A percentile compares a stretch with the other conserved stretches of the same genome.
Evolutionary conservation across 2,329 filamentous ascomycete species (phyloP).

Genomic region (Penicillium occitanis): DNA sequence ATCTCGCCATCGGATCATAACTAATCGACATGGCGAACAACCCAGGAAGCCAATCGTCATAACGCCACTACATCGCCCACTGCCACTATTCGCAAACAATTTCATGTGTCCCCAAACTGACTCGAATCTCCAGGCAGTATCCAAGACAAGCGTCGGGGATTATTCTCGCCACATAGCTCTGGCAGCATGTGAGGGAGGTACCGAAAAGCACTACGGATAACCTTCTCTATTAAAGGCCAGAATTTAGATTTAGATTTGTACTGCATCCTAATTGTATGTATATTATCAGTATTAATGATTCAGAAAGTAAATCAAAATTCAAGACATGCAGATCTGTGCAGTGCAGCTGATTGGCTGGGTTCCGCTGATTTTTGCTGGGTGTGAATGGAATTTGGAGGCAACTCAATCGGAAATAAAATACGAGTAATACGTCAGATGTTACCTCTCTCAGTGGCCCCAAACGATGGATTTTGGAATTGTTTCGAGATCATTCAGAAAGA

Average conservation of each 20-base stretch:
- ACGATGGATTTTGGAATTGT: not conserved
- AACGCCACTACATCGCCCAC: not conserved
- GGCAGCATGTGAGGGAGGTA: not conserved
- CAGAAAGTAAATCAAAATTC: not conserved
- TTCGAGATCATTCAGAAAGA: not conserved
- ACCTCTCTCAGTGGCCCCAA: not conserved
- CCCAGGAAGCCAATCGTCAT: not conserved
- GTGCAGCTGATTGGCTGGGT: not conserved
- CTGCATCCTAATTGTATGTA: not conserved
- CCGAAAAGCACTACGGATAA: not conserved
- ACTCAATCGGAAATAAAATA: not conserved
- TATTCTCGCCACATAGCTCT: not conserved
- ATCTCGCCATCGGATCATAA: not conserved
- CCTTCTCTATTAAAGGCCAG: not conserved
- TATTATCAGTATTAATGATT: not conserved
- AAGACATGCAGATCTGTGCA: slow-evolving; percentile 2
- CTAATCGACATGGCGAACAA: not conserved
- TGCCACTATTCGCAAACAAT: not conserved
- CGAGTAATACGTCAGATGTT: not conserved
- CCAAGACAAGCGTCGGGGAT: not conserved
- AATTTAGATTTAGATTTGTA: not conserved
- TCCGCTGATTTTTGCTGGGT: not conserved
- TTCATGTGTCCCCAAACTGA: too few species aligned
- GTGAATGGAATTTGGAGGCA: not conserved
- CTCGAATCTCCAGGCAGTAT: not conserved